A percentile compares a stretch with the other conserved stretches of the same genome.
Evolutionary conservation across 2,329 filamentous ascomycete species (phyloP).

Genomic region (Trichoderma pleuroti): DNA sequence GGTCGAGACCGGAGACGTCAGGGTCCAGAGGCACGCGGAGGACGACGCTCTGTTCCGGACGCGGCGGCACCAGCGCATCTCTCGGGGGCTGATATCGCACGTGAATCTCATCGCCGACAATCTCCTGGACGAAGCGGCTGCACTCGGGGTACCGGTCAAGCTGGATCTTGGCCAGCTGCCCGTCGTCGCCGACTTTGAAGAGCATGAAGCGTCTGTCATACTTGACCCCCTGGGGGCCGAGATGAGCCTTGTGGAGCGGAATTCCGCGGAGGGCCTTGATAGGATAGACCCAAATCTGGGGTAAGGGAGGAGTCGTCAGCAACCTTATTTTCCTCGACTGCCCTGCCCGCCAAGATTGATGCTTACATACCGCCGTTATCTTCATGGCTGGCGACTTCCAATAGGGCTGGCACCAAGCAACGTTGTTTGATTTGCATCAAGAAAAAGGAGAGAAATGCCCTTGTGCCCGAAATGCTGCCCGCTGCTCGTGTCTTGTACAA

Average conservation of each 20-base stretch:
- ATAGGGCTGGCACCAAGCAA: background rate
- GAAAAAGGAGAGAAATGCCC: background rate
- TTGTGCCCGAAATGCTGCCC: background rate
- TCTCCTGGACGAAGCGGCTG: slow-evolving; percentile 60
- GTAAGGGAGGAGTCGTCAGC: background rate
- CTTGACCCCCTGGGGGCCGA: slow-evolving; percentile 60
- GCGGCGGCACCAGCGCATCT: slow-evolving; percentile 38
- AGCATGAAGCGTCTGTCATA: slow-evolving; percentile 72
- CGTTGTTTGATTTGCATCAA: background rate
- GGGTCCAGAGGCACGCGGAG: slow-evolving; percentile 59
- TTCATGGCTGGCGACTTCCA: slow-evolving; percentile 27
- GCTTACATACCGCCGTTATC: slow-evolving; percentile 29
- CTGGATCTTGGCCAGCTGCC: slow-evolving; percentile 54
- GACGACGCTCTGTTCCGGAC: slow-evolving; percentile 34
- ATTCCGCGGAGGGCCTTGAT: slow-evolving; percentile 69
- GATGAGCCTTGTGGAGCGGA: slow-evolving; percentile 47
- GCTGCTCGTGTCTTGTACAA: background rate
- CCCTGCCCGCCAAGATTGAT: background rate
- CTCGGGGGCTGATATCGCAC: slow-evolving; percentile 43
- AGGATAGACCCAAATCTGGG: slow-evolving; percentile 64
- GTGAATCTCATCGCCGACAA: slow-evolving; percentile 40
- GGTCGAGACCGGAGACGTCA: slow-evolving; percentile 41
- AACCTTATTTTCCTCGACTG: background rate
- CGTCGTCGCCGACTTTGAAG: slow-evolving; percentile 46
- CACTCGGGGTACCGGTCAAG: slow-evolving; percentile 56